Evolutionary conservation across 2,329 filamentous ascomycete genomes (phyloP), one percentile per base, ranked within the genome.

Genomic region (Colletotrichum sp.): DNA sequence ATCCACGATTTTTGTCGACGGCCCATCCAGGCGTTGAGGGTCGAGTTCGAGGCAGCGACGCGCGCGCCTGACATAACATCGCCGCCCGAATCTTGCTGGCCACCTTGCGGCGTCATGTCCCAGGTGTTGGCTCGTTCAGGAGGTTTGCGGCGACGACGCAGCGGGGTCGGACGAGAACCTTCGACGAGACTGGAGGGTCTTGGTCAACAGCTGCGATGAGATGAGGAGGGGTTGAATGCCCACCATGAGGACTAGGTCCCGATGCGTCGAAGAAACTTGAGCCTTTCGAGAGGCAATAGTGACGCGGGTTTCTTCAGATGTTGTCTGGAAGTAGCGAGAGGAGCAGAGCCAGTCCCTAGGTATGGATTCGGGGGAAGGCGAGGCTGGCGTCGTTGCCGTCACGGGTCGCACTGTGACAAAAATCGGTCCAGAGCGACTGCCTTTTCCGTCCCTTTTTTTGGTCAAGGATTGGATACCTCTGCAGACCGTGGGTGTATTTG

Each of bases 21-120:
- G 64, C 82, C 81, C 26, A 87, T 79, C 77, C 86, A 86, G 30
- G 82, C 76, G 74, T 87, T 85, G 69, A 86, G 69, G 2, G 87
- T 88, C 62, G 84, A 83, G 79, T 88, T 88, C 6, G 85, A 84
- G 28, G 82, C 82, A 30, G 84, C 83, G 74, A 87, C 81, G 76
- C 85, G 83, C 52, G 67, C 76, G 67, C 67, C 77, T 59, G 76
- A 75, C 77, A 70, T 68, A 30, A 18, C 59, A 34, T 18, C 28
- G 24, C 57, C 49, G 21, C n/a, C 18, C 15, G 39, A 10, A 44
- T 77, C 49, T n/a, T 68, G 26, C 18, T 70, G 75, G n/a, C 52
- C 18, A 32, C 60, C 71, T 55, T 34, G 64, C 39, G 69, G 49
- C 30, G 36, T 24, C 73, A 73, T 76, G 4, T 52, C 69, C 32